Base-by-base conservation (phyloP, 2,329 filamentous ascomycete genomes). In the Drechslerella coelobrocha region DNA sequence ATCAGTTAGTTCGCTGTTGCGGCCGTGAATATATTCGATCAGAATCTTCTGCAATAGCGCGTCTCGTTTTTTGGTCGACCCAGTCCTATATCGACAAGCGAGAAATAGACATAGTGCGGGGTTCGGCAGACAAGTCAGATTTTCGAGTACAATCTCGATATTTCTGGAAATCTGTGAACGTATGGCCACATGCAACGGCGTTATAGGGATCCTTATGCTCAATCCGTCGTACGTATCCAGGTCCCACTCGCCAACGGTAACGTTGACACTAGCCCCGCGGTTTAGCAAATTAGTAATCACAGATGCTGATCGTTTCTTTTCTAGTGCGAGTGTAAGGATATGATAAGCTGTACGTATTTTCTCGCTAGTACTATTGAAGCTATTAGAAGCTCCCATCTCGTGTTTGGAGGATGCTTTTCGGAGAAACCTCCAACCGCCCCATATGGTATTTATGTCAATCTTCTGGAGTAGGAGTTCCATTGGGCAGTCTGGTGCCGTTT, bases 291-390 rank as follows among this genome's bases (percentile, higher is more conserved):
- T 21, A 12, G 10, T 1, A 19, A 54, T 54, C 8, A 39, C 29
- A 1, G 27, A 8, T 1, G 3, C 17, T 23, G 3, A 29, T 10
- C 51, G 29, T 29, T 54, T 37, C 19, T 54, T 5, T 39, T 24
- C 37, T 19, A 54, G 31, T 19, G 51, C 51, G 29, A 54, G 29
- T 12, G 51, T 39, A 3, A 54, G 12, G 17, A 51, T 24, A 21
- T 51, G 48, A n/a, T 29, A 51, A 3, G 24, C 21, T 29, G 14
- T 29, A n/a, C 24, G 21, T n/a, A n/a, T n/a, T n/a, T n/a, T n/a
- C n/a, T n/a, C n/a, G n/a, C n/a, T n/a, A n/a, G n/a, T n/a, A n/a
- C n/a, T n/a, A n/a, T n/a, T n/a, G n/a, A n/a, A n/a, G n/a, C n/a
- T n/a, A n/a, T n/a, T n/a, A n/a, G n/a, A n/a, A n/a, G n/a, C n/a